Conservation (phyloP, 768 basidiomycete genomes). For the Melanogaster broomeanus region DNA sequence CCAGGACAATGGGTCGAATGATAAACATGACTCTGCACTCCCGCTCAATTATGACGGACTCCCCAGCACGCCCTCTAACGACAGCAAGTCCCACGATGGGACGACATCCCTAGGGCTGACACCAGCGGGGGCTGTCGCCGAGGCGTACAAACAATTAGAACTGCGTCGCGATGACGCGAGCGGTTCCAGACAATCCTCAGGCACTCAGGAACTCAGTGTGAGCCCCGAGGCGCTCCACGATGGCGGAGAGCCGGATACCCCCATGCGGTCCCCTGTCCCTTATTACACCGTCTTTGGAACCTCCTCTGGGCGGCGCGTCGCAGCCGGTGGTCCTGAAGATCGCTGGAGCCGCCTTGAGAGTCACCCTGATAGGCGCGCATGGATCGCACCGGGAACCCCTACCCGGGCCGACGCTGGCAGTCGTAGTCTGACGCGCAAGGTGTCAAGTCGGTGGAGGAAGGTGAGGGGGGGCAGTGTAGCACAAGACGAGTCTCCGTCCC, state of each 20-base stretch:
- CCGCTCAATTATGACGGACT: background rate
- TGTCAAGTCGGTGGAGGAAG: slow-evolving; percentile 38
- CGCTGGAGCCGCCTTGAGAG: slow-evolving; percentile 10
- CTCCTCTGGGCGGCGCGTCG: slow-evolving; percentile 44
- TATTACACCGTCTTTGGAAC: slow-evolving; percentile 61
- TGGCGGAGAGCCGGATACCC: slow-evolving; percentile 15
- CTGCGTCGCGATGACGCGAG: slow-evolving; percentile 16
- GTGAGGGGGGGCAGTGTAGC: slow-evolving; percentile 7
- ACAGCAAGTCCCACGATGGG: background rate
- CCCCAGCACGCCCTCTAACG: background rate
- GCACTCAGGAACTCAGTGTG: slow-evolving; percentile 22
- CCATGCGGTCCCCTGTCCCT: slow-evolving; percentile 33
- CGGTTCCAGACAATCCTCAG: slow-evolving; percentile 23
- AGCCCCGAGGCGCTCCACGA: slow-evolving; percentile 6
- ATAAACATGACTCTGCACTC: slow-evolving; percentile 6
- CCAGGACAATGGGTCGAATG: slow-evolving; percentile 7
- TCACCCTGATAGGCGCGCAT: background rate
- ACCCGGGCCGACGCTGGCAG: slow-evolving; percentile 13
- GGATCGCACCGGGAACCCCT: background rate
- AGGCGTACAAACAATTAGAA: slow-evolving; percentile 50
- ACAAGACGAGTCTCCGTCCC: slow-evolving; percentile 28
- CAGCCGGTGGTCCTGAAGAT: slow-evolving; percentile 46
- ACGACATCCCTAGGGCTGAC: slow-evolving; percentile 31
- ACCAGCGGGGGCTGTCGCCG: slow-evolving; percentile 46
- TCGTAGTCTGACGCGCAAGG: slow-evolving; percentile 34